These are phyloP conservation scores for Thielaviopsis ethacetica DNA, from an alignment of 2,329 filamentous ascomycete species.

Conservation along the genomic window DNA sequence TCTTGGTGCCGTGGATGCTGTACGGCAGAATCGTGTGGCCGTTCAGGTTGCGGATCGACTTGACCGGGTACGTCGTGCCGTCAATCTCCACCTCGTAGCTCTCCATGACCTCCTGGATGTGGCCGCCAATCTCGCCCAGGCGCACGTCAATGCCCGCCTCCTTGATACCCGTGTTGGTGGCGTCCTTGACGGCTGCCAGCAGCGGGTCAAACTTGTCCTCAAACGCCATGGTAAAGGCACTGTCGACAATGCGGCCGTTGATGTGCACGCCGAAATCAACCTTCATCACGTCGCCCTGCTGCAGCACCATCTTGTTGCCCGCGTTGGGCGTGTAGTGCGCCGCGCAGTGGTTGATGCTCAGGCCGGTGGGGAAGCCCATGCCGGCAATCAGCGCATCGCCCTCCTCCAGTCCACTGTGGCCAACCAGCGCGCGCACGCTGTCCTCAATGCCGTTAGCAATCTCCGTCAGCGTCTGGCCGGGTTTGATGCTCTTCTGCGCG, in stretches of 20 bases:
- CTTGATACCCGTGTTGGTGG: slow-evolving; percentile 71
- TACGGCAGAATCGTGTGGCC: slow-evolving; percentile 64
- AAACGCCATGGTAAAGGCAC: slow-evolving; percentile 64
- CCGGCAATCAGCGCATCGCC: slow-evolving; percentile 58
- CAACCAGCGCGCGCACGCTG: slow-evolving; percentile 52
- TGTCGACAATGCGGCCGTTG: slow-evolving; percentile 66
- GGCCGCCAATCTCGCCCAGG: slow-evolving; percentile 54
- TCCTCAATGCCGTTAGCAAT: slow-evolving; percentile 73
- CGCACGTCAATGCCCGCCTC: slow-evolving; percentile 68
- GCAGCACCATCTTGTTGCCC: slow-evolving; percentile 59
- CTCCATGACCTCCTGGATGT: slow-evolving; percentile 63
- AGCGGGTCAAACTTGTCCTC: slow-evolving; percentile 61
- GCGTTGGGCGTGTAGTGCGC: slow-evolving; percentile 69
- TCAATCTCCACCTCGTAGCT: slow-evolving; percentile 59
- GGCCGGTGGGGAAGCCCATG: slow-evolving; percentile 64
- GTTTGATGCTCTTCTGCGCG: slow-evolving; percentile 60
- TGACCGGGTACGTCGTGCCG: slow-evolving; percentile 50
- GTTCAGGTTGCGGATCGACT: slow-evolving; percentile 55
- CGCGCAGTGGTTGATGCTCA: slow-evolving; percentile 63
- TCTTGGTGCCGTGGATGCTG: slow-evolving; percentile 65
- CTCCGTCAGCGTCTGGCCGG: slow-evolving; percentile 55
- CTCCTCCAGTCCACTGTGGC: slow-evolving; percentile 54
- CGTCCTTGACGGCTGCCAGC: slow-evolving; percentile 54
- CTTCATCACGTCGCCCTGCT: slow-evolving; percentile 63
- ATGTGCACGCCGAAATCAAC: slow-evolving; percentile 72